phyloP scores from a whole-genome alignment of 768 basidiomycete species.

The Tephrocybe sp. region DNA sequence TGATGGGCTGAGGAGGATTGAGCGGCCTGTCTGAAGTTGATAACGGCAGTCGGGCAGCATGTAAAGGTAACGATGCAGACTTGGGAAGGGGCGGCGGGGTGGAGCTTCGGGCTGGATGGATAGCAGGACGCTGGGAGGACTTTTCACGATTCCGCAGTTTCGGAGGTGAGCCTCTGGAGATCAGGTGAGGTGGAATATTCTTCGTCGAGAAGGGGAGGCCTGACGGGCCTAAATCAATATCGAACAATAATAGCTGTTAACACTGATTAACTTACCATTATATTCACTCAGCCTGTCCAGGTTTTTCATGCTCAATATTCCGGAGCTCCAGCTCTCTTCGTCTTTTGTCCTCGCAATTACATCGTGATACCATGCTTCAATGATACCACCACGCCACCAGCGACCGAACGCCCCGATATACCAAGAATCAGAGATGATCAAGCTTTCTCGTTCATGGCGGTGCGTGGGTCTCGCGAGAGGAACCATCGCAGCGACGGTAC shows the following conservation, averaged over 20 bases:
- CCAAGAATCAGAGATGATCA: conserved; percentile 76
- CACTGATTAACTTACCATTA: conserved; percentile 46
- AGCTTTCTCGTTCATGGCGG: conserved; percentile 41
- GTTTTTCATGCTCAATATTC: conserved; percentile 74
- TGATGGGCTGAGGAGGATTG: conserved; percentile 24
- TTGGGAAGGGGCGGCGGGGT: conserved; percentile 85
- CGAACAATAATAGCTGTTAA: neutral
- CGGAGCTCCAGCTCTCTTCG: conserved; percentile 75
- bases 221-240: conserved; percentile 21
- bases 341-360: conserved; percentile 62
- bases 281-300: conserved; percentile 69
- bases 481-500: conserved; percentile 80
- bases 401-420: conserved; percentile 89
- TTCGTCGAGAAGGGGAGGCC: conserved; percentile 55
- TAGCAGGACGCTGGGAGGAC: conserved; percentile 40
- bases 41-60: conserved; percentile 50
- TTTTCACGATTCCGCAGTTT: conserved; percentile 59
- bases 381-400: conserved; percentile 87
- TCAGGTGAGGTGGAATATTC: conserved; percentile 41
- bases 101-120: conserved; percentile 53
- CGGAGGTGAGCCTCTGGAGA: conserved; percentile 51
- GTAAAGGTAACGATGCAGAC: conserved; percentile 76
- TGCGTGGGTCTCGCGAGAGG: conserved; percentile 47
- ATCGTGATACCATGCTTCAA: conserved; percentile 80
- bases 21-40: conserved; percentile 30